These are phyloP conservation scores for Chaetomium globosum DNA, from an alignment of 2,329 filamentous ascomycete species.

Conservation along the genomic window DNA sequence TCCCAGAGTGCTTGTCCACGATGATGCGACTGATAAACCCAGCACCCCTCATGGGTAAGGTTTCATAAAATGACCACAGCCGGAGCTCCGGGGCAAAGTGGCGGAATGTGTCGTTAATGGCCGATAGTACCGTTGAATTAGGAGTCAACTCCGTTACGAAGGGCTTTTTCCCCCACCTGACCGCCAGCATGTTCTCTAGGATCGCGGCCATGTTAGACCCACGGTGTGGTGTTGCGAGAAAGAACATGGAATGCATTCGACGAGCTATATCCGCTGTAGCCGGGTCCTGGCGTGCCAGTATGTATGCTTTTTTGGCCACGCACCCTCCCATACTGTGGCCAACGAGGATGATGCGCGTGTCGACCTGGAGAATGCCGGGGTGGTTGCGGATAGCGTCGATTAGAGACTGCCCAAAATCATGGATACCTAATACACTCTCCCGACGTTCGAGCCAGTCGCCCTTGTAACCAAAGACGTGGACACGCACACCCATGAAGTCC, in stretches of 20 bases:
- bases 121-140: constrained; percentile 43
- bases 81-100: constrained; percentile 43
- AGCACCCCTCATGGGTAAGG: constrained; percentile 37
- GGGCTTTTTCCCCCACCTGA: constrained; percentile 41
- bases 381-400: constrained; percentile 40
- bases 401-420: constrained; percentile 43
- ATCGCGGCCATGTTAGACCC: constrained; percentile 45
- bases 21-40: constrained; percentile 40
- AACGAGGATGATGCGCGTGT: constrained; percentile 47
- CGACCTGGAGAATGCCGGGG: constrained; percentile 36
- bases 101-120: constrained; percentile 51
- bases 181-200: constrained; percentile 44
- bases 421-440: constrained; percentile 38
- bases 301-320: constrained; percentile 45
- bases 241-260: constrained; percentile 44
- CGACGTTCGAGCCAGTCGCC: constrained; percentile 38
- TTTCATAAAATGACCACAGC: constrained; percentile 53
- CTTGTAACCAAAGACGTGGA: constrained; percentile 45
- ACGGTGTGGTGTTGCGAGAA: constrained; percentile 48
- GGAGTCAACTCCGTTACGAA: constrained; percentile 46
- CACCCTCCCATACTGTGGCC: constrained; percentile 53
- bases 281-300: constrained; percentile 42
- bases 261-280: constrained; percentile 38
- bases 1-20: constrained; percentile 40
- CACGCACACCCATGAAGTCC: constrained; percentile 40